Base-by-base conservation (phyloP, 1,284 basidiomycete species). In the Crepidotus sp. region DNA sequence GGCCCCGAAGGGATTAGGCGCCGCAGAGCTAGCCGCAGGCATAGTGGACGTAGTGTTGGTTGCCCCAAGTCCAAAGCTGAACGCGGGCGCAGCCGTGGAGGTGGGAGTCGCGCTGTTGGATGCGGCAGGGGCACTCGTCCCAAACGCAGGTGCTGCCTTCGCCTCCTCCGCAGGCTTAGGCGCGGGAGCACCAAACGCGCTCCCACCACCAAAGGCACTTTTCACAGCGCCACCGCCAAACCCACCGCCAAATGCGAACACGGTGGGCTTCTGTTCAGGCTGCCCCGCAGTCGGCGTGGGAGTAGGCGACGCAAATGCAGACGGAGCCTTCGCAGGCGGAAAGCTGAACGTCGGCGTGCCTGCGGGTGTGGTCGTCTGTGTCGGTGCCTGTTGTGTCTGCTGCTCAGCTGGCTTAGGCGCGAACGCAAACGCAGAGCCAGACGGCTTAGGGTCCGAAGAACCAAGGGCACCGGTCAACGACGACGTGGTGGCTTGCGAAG, bases 1-100 rank as follows among this genome's bases (percentile, higher is more conserved):
- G n/a, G 36, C 37, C 6, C 32, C 39, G 11, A 45, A 49, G 10
- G 40, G 42, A 21, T 14, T 46, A 8, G 31, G 7, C 17, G 27
- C 18, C 4, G 31, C 41, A 17, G 45, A 29, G 6, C 27, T 41
- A 21, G 27, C 48, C 6, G 49, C 39, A 0, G 51, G 31, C 13
- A 42, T 48, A 9, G 40, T 46, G 27, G 44, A 36, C 27, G 42
- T 6, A 15, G 13, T 46, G 29, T 57, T 58, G 21, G 45, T 14
- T 2, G 22, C 50, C 50, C 50, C 50, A 39, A 61, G 60, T 5
- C 52, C 54, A 36, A 58, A 57, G 2, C 26, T 48, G 32, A 48
- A 48, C 8, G 32, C 46, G 7, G 46, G 40, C 2, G 60, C 42
- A 33, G 40, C 17, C 1, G 37, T 35, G 2, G 46, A 7, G 3